Percentiles rank a stretch among this genome's conserved stretches.
These are phyloP conservation scores for Stylonectria norvegica DNA, from an alignment of 2,329 filamentous ascomycete species.

Conservation along the genomic window DNA sequence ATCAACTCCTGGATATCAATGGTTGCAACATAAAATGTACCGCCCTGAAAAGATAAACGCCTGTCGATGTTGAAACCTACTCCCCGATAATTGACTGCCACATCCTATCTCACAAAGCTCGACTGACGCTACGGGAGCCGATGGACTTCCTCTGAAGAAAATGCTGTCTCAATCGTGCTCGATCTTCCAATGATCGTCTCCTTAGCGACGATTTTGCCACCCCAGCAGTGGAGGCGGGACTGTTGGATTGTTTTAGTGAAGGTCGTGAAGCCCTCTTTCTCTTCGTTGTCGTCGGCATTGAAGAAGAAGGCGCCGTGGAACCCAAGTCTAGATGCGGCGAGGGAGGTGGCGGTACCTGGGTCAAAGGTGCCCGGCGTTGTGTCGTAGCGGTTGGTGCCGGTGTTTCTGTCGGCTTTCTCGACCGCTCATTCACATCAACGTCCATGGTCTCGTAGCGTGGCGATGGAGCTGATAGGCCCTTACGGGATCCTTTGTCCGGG, in stretches of 20 bases:
- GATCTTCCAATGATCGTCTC: slow-evolving; percentile 20
- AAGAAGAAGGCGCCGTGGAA: slow-evolving; percentile 17
- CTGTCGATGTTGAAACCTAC: not conserved
- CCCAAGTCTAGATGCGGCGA: slow-evolving; percentile 17
- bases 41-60: no score
- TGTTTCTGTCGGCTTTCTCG: not conserved
- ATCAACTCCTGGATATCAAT: not conserved
- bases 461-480: slow-evolving; percentile 2
- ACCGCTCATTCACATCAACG: slow-evolving; percentile 7
- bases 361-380: slow-evolving; percentile 6
- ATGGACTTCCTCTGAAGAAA: slow-evolving; percentile 22
- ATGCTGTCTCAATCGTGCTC: slow-evolving; percentile 25
- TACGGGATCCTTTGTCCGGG: slow-evolving; percentile 8
- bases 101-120: slow-evolving; percentile 1
- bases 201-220: slow-evolving; percentile 10
- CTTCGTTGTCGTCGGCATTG: slow-evolving; percentile 12
- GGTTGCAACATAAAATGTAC: no score
- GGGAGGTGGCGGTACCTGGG: slow-evolving; percentile 13
- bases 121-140: slow-evolving; percentile 3
- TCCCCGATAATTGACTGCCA: not conserved
- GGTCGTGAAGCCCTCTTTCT: slow-evolving; percentile 13
- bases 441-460: slow-evolving; percentile 16
- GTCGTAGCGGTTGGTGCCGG: slow-evolving; percentile 9
- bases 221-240: no score
- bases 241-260: no score